Conservation (phyloP, 441 rosid genomes). For the Aquilaria agallochum region DNA sequence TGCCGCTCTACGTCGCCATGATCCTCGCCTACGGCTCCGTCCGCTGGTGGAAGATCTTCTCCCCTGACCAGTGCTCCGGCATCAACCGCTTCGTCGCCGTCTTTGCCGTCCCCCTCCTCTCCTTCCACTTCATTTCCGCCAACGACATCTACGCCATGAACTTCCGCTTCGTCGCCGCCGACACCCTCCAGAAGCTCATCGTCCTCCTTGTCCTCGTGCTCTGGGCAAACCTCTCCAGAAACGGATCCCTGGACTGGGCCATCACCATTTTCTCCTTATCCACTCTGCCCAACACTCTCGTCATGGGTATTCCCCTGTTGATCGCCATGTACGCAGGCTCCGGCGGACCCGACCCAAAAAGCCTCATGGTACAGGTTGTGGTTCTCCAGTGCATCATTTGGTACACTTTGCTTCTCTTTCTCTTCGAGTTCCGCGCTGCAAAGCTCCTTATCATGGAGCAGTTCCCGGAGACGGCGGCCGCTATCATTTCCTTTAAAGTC, state of each 20-base stretch:
- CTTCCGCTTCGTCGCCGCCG: conserved; percentile 56
- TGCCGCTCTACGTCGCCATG: conserved; percentile 64
- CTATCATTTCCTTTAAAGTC: conserved; percentile 46
- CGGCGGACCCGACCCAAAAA: conserved; percentile 29
- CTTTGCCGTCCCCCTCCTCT: conserved; percentile 57
- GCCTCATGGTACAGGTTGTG: conserved; percentile 55
- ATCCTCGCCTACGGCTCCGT: conserved; percentile 58
- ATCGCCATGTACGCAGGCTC: conserved; percentile 39
- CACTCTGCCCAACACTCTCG: conserved; percentile 51
- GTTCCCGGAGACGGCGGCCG: conserved; percentile 56
- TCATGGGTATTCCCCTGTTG: conserved; percentile 58
- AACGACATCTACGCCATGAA: conserved; percentile 52
- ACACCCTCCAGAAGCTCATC: conserved; percentile 45
- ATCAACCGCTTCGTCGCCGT: conserved; percentile 12
- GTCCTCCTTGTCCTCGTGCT: conserved; percentile 33
- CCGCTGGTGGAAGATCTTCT: conserved; percentile 60
- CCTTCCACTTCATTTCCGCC: conserved; percentile 56
- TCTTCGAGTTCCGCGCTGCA: conserved; percentile 58
- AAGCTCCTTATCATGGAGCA: conserved; percentile 57
- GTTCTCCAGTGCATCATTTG: conserved; percentile 62
- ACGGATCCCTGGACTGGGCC: conserved; percentile 52
- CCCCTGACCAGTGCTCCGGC: conserved; percentile 63
- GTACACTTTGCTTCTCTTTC: conserved; percentile 54
- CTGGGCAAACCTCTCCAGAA: conserved; percentile 40
- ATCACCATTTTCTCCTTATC: conserved; percentile 50